Conservation (phyloP, 495 filamentous ascomycete species). For the Penicillium angulare region DNA sequence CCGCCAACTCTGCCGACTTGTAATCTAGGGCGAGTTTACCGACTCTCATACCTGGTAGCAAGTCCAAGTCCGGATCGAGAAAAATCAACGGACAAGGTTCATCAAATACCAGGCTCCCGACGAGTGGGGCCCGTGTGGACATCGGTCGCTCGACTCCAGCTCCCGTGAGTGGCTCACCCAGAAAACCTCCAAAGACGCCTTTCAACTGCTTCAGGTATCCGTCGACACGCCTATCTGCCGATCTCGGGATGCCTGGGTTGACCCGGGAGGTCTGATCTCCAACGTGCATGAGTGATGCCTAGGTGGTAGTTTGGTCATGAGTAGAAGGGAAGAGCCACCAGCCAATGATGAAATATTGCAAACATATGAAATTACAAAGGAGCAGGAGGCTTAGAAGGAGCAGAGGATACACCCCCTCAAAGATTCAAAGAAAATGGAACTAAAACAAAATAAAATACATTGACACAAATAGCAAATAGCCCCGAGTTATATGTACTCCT, state of each 20-base stretch:
- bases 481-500: too few species aligned
- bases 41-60: slow-evolving; percentile 1
- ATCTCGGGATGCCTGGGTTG: slow-evolving; percentile 32
- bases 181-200: slow-evolving; percentile 4
- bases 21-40: slow-evolving; percentile 9
- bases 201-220: slow-evolving; percentile 19
- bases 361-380: too few species aligned
- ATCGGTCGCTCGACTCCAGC: slow-evolving; percentile 13
- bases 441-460: too few species aligned
- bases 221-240: slow-evolving; percentile 35
- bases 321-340: background rate
- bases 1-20: slow-evolving; percentile 22
- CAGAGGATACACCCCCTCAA: too few species aligned
- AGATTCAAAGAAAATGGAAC: too few species aligned
- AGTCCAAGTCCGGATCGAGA: background rate
- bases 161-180: slow-evolving; percentile 14
- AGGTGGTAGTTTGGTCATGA: background rate
- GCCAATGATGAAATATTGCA: too few species aligned
- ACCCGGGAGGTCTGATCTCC: slow-evolving; percentile 25
- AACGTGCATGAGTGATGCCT: background rate
- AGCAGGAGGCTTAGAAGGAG: too few species aligned
- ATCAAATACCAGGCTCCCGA: slow-evolving; percentile 17
- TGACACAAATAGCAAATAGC: too few species aligned
- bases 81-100: slow-evolving; percentile 16
- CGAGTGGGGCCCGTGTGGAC: slow-evolving; percentile 21